phyloP scores from a whole-genome alignment of 1,284 basidiomycete genomes.

The Ganoderma sinense region DNA sequence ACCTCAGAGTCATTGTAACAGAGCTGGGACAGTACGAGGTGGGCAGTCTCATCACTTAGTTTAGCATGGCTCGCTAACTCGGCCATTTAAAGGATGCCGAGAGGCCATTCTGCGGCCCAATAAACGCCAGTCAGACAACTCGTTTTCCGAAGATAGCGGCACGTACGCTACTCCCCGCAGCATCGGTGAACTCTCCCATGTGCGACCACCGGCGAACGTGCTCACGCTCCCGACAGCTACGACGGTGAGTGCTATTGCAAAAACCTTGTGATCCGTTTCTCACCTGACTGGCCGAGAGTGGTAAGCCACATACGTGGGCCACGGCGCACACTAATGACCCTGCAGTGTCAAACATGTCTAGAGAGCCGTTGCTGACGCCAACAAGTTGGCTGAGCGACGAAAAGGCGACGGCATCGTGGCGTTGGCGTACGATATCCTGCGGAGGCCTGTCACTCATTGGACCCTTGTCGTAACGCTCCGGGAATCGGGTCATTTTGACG shows the following conservation, averaged over 20 bases:
- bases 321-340: neutral
- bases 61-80: too few species aligned
- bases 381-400: constrained; percentile 22
- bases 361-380: constrained; percentile 42
- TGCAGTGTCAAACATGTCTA: constrained; percentile 31
- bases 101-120: neutral
- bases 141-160: neutral
- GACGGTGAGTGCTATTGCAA: neutral
- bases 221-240: neutral
- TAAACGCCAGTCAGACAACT: neutral
- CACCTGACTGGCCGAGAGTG: neutral
- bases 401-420: neutral
- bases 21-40: too few species aligned
- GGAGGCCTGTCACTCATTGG: too few species aligned
- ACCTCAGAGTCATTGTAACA: too few species aligned
- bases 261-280: neutral
- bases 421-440: neutral
- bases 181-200: too few species aligned
- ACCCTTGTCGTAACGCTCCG: constrained; percentile 25
- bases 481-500: neutral
- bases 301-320: neutral
- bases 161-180: neutral
- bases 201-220: neutral
- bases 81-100: neutral
- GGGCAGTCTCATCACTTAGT: too few species aligned